Evolutionary conservation across 2,329 filamentous ascomycete species (phyloP), one percentile per base, ranked within the genome.

Genomic region (Penicillium sp.): DNA sequence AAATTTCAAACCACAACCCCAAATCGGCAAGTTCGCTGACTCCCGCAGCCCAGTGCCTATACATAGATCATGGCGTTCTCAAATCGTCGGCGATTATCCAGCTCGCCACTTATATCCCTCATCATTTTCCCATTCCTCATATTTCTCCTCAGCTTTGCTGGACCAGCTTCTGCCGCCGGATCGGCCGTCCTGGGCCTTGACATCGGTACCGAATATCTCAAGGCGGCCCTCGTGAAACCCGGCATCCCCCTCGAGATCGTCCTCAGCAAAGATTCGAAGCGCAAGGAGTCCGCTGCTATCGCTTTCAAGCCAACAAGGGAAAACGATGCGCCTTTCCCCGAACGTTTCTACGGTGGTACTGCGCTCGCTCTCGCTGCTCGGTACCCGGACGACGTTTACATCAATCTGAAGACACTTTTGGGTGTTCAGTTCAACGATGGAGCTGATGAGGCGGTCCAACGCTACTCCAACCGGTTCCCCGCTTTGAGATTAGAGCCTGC

Each of bases 241-340:
- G 93, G 93, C 53, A 92, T 95, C 44, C 93, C 93, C 10, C 88
- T 99, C 67, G 93, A 99, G 60, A 97, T 99, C 58, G 92, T 99
- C 69, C 81, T 96, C 49, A 96, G 91, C 27, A 99, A 97, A 70
- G 93, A 99, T 74, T 96, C 93, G 27, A 88, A 95, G 71, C 87
- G 93, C 66, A 99, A 99, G 77, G 93, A 99, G 71, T 82, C 81
- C 19, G 89, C 91, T 2, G 91, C 90, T 35, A 84, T 99, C 60
- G 87, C 89, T 36, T 97, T 99, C 76, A 97, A 99, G 74, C 89
- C 91, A 31, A 79, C 82, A n/a, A 81, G 81, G 61, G 77, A 82
- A 51, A 80, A 80, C 63, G 76, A 77, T 58, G 84, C 81, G 45
- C 73, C 76, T 14, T 96, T 87, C 69, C 93, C 93, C 33, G 93